Evolutionary conservation across 225 moss, liverwort and hornwort species (phyloP), one percentile per base, ranked within the genome.

Genomic region (Marchantia polymorpha): DNA sequence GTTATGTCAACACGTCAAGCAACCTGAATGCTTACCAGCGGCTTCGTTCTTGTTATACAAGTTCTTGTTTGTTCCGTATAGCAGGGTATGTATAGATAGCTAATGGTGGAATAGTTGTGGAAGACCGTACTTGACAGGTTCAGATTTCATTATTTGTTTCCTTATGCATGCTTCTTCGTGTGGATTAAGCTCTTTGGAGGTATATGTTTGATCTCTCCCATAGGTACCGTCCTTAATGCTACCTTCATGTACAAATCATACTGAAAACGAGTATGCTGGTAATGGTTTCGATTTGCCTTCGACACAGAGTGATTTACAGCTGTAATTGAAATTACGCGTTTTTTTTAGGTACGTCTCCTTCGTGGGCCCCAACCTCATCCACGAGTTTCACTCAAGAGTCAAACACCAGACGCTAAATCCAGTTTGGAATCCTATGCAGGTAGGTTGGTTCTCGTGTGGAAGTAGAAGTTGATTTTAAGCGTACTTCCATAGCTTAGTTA

Each of bases 361-460:
- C 83, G 92, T 99, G 31, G 97, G 97, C 29, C 97, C 97, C 71
- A 92, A 93, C 75, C 79, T 99, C 77, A 78, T 99, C 26, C 94
- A 91, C 66, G 94, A 99, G 59, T 93, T 92, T 48, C 87, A 86
- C 79, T 93, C 97, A 4, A 95, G 89, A 87, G 97, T 99, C 85
- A 99, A 95, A 81, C 93, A 94, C 77, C 93, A 91, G 85, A 99
- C 94, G 12, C 76, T 99, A 74, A 95, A 93, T 85, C 97, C 97
- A 58, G 93, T 99, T 7, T 99, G 97, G 97, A 92, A 99, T 82
- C 94, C 97, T 29, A 51, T 72, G 66, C 83, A 85, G 87, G 87
- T 88, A 53, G 16, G 83, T 78, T 29, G 30, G 27, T 15, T 7
- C 5, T 39, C 39, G 39, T 39, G 9, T 73, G 69, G 12, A 6